Evolutionary conservation across 371 early-diverging fungal species (phyloP).

Genomic region (Synchytrium microbalum): DNA sequence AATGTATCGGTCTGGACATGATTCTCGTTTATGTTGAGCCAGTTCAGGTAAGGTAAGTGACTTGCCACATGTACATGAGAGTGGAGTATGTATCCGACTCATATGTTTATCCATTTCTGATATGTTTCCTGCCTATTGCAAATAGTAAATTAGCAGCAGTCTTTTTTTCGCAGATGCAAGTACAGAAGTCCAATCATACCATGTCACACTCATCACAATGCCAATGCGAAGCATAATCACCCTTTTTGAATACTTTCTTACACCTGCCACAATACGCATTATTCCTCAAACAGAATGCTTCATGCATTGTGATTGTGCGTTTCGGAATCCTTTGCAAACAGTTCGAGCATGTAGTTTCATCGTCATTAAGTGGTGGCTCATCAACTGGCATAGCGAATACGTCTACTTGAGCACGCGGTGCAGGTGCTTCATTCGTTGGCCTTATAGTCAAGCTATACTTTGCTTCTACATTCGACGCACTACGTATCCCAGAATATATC

Average conservation of each 20-base stretch:
- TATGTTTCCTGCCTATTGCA: slow-evolving; percentile 27
- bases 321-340: slow-evolving; percentile 63
- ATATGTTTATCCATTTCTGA: slow-evolving; percentile 57
- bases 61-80: slow-evolving; percentile 51
- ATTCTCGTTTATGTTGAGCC: slow-evolving; percentile 57
- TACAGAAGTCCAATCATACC: slow-evolving; percentile 15
- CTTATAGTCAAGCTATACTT: slow-evolving; percentile 10
- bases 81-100: slow-evolving; percentile 50
- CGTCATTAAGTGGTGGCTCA: slow-evolving; percentile 33
- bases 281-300: slow-evolving; percentile 69
- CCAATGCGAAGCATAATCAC: slow-evolving; percentile 63
- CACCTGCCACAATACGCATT: slow-evolving; percentile 62
- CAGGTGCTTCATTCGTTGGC: background rate
- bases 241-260: slow-evolving; percentile 56
- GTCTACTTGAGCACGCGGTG: background rate
- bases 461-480: background rate
- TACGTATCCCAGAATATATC: slow-evolving; percentile 21
- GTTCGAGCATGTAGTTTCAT: slow-evolving; percentile 55
- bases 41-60: slow-evolving; percentile 42
- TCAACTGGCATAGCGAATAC: slow-evolving; percentile 7
- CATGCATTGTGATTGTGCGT: slow-evolving; percentile 51
- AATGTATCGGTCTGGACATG: slow-evolving; percentile 66
- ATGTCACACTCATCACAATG: slow-evolving; percentile 67
- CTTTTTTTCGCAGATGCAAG: background rate
- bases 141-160: background rate